Conservation (phyloP, 106 monocot species). For the Dioscorea dumetorum region DNA sequence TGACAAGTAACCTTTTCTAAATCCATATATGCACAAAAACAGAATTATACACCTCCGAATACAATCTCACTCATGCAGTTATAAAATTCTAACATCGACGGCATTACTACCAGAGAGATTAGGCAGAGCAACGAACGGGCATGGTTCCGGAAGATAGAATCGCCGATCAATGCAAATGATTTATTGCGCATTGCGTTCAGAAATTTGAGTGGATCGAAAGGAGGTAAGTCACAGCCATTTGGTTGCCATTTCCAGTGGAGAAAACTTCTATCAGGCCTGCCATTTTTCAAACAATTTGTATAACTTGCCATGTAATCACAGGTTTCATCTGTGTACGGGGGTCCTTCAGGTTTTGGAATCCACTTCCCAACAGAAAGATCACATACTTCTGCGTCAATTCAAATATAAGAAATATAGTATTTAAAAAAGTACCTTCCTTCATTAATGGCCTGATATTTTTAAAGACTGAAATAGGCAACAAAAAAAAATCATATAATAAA, state of each 20-base stretch:
- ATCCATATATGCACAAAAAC: no score
- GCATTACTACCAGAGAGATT: constrained; percentile 41
- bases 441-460: no score
- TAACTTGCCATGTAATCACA: constrained; percentile 45
- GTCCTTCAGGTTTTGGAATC: constrained; percentile 30
- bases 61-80: no score
- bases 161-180: constrained; percentile 58
- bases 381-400: background rate
- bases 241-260: constrained; percentile 79
- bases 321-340: constrained; percentile 48
- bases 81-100: no score
- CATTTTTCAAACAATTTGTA: constrained; percentile 69
- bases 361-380: background rate
- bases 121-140: constrained; percentile 60
- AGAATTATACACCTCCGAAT: no score
- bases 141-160: constrained; percentile 75
- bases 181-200: constrained; percentile 46
- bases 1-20: no score
- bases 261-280: constrained; percentile 47
- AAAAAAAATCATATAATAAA: no score
- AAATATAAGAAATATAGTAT: no score
- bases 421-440: no score
- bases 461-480: no score
- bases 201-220: constrained; percentile 13
- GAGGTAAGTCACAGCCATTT: constrained; percentile 38